Percentiles rank a stretch among this genome's conserved stretches.
phyloP scores from a whole-genome alignment of 2,329 filamentous ascomycete genomes.

The Colletotrichum sp. region DNA sequence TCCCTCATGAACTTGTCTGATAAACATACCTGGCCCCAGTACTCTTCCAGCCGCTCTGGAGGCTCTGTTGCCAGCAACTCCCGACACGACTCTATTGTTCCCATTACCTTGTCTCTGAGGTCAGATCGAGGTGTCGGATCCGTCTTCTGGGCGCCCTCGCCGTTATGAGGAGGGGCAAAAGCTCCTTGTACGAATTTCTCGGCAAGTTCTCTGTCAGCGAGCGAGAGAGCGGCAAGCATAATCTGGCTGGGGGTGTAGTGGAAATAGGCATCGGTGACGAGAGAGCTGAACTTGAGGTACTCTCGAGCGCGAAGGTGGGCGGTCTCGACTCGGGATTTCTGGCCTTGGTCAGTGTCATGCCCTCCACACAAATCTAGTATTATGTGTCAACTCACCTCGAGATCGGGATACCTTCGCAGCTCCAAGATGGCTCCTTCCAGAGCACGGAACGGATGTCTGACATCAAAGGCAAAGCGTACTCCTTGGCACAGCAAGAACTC shows the following conservation, averaged over 20 bases:
- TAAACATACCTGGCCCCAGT: slow-evolving; percentile 54
- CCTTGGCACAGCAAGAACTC: slow-evolving; percentile 94
- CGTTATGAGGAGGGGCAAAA: slow-evolving; percentile 21
- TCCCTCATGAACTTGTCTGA: neutral
- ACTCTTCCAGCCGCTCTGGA: slow-evolving; percentile 58
- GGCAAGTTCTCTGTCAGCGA: slow-evolving; percentile 72
- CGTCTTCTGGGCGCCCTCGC: slow-evolving; percentile 23
- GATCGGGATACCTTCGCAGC: slow-evolving; percentile 69
- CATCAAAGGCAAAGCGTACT: slow-evolving; percentile 90
- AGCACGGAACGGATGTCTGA: slow-evolving; percentile 87
- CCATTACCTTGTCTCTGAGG: slow-evolving; percentile 53
- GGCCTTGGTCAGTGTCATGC: neutral
- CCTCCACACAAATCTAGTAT: neutral
- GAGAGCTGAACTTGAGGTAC: slow-evolving; percentile 77
- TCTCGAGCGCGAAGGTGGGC: slow-evolving; percentile 78
- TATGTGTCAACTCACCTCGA: slow-evolving; percentile 48
- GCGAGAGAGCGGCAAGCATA: slow-evolving; percentile 79
- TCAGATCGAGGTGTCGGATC: slow-evolving; percentile 26
- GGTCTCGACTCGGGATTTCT: slow-evolving; percentile 50
- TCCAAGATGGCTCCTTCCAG: slow-evolving; percentile 89
- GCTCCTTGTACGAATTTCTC: slow-evolving; percentile 51
- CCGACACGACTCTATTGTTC: slow-evolving; percentile 54
- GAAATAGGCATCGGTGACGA: slow-evolving; percentile 96
- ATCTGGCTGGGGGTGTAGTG: slow-evolving; percentile 95
- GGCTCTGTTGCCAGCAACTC: slow-evolving; percentile 62